Evolutionary conservation across 306 rosid genomes (phyloP).

Genomic region (Alnus glutinosa): DNA sequence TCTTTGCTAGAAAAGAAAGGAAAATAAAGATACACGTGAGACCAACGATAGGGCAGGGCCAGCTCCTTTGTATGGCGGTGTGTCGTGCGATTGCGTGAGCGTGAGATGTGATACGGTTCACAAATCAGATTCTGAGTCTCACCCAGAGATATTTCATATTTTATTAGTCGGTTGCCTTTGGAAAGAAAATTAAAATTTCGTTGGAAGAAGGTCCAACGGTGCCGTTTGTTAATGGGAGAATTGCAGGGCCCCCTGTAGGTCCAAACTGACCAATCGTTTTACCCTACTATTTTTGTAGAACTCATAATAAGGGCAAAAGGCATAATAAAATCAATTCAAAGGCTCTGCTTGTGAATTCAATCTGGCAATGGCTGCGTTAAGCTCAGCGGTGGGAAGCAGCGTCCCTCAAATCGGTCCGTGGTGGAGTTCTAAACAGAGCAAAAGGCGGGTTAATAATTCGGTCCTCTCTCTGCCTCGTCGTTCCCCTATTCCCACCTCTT

Average conservation of each 20-base stretch:
- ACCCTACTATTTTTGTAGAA: neutral
- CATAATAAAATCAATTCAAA: neutral
- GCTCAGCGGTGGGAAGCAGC: constrained; percentile 25
- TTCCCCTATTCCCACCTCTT: constrained; percentile 12
- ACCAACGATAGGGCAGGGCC: neutral
- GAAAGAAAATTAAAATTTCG: neutral
- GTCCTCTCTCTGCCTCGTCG: constrained; percentile 24
- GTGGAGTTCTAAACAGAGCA: constrained; percentile 20
- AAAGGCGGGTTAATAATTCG: constrained; percentile 29
- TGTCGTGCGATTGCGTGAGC: neutral
- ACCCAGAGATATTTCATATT: neutral
- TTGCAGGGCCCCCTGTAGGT: neutral
- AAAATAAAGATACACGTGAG: neutral
- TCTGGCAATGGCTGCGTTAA: constrained; percentile 35
- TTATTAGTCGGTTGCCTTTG: neutral
- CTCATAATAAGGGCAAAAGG: neutral
- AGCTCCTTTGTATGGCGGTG: neutral
- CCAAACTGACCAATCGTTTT: neutral
- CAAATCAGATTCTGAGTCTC: neutral
- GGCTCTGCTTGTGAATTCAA: neutral
- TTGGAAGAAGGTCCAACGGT: neutral
- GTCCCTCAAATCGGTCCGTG: constrained; percentile 23
- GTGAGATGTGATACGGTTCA: neutral
- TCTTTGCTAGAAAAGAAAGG: neutral
- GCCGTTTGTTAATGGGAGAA: neutral